phyloP scores from a whole-genome alignment of 2,329 filamentous ascomycete species.

The Stemphylium lycopersici region DNA sequence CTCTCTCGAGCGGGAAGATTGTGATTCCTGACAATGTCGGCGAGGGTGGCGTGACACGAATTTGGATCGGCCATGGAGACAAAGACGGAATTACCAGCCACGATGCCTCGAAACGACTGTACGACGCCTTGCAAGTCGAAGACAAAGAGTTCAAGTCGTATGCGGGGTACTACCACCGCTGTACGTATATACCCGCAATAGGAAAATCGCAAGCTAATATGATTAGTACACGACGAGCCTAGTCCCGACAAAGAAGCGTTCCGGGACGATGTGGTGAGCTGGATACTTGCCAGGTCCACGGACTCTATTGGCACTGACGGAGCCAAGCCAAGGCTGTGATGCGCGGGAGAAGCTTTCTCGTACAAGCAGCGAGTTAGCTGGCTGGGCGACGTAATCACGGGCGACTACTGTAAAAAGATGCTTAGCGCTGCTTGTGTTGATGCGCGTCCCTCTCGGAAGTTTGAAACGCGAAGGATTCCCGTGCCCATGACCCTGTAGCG shows the following conservation, averaged over 20 bases:
- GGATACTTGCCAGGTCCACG: constrained; percentile 43
- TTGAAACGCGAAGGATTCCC: constrained; percentile 13
- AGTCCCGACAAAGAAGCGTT: constrained; percentile 43
- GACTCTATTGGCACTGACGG: constrained; percentile 39
- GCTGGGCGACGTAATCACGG: constrained; percentile 15
- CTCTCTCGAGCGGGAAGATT: constrained; percentile 64
- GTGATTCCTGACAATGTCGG: constrained; percentile 50
- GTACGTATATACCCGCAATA: constrained; percentile 44
- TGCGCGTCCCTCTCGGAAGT: constrained; percentile 12
- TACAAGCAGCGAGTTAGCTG: constrained; percentile 8
- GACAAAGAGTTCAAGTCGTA: constrained; percentile 77
- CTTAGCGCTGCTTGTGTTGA: not conserved
- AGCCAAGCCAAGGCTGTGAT: constrained; percentile 43
- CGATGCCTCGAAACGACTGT: constrained; percentile 68
- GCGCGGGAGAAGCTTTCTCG: constrained; percentile 7
- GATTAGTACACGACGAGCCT: constrained; percentile 47
- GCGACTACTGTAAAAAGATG: not conserved
- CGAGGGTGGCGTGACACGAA: constrained; percentile 63
- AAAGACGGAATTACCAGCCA: constrained; percentile 72
- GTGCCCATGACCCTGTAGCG: constrained; percentile 2
- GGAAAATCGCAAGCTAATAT: constrained; percentile 16
- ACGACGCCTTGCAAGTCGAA: constrained; percentile 61
- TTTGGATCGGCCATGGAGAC: constrained; percentile 81
- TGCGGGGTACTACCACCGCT: constrained; percentile 78
- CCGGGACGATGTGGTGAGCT: constrained; percentile 43